Evolutionary conservation across 192 early-diverging fungal species (phyloP), one percentile per base, ranked within the genome.

Genomic region (Entophlyctis helioformis): DNA sequence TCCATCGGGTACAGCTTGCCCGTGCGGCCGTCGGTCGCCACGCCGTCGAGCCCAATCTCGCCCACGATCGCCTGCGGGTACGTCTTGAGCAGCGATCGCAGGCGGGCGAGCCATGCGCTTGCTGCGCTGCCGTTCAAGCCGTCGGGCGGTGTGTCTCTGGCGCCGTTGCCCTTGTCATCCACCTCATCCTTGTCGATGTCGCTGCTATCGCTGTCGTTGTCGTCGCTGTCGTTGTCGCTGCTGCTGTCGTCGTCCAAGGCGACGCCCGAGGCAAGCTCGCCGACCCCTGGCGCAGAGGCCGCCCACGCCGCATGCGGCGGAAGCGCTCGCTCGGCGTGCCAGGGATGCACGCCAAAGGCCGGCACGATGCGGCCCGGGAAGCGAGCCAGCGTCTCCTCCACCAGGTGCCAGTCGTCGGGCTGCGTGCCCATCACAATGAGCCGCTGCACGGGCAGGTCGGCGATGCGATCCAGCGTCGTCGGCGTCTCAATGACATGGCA

Each of bases 11-110:
- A 51, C 51, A 58, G 37, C 51, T 44, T 15, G 39, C 62, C 36
- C 20, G 57, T 56, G 8, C 23, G 38, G 22, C 60, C 65, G 46
- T 72, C 53, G 25, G 54, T 65, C 1, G 77, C 76, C 1, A 66
- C 60, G 3, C 61, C 60, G 41, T 84, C 82, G 18, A 84, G 43
- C 4, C 82, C 82, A 53, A 84, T 70, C 42, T 84, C 82, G 34
- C 78, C 82, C 1, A 84, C 51, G 18, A 80, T 35, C 5, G 71
- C 62, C 21, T 40, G 23, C 12, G 63, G 65, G 46, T 74, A 41
- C 3, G 31, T 21, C 25, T 46, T 51, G 11, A 83, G 42, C 9
- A 51, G 50, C 10, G 38, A 39, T 39, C 55, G 41, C 29, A 78
- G 56, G n/a, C n/a, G n/a, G n/a, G n/a, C n/a, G n/a, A n/a, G 33